These are phyloP conservation scores for Aspergillus saccharolyticus DNA, from an alignment of 495 filamentous ascomycete species.

Conservation along the genomic window DNA sequence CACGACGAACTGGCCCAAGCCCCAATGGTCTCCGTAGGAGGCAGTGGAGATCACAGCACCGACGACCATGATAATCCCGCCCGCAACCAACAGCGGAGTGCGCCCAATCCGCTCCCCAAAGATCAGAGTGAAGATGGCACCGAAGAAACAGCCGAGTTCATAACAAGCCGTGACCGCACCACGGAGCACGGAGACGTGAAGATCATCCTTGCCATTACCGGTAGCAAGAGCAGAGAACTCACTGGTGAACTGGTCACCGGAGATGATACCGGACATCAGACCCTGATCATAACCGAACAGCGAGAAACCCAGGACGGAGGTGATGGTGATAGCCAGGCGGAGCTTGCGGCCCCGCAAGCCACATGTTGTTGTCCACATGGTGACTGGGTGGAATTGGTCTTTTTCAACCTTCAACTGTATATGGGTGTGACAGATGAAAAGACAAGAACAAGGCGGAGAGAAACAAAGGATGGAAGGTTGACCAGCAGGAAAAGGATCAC, in stretches of 20 bases:
- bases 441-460: neutral
- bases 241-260: conserved; percentile 60
- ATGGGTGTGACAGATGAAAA: neutral
- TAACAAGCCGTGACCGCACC: conserved; percentile 78
- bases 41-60: conserved; percentile 68
- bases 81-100: conserved; percentile 54
- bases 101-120: conserved; percentile 66
- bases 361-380: conserved; percentile 38
- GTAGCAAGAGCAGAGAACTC: conserved; percentile 58
- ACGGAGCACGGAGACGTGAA: conserved; percentile 62
- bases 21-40: conserved; percentile 35
- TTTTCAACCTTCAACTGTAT: neutral
- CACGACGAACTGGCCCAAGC: conserved; percentile 64
- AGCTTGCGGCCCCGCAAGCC: conserved; percentile 35
- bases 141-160: conserved; percentile 70
- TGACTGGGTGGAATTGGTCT: conserved; percentile 4
- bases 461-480: neutral
- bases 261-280: conserved; percentile 76
- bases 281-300: conserved; percentile 71
- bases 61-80: conserved; percentile 65
- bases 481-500: neutral
- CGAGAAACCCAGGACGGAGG: conserved; percentile 57
- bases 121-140: conserved; percentile 65
- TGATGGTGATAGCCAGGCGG: conserved; percentile 34
- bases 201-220: neutral